Conservation (phyloP, 73 alveolate genomes). For the Paramecium sonneborni region DNA sequence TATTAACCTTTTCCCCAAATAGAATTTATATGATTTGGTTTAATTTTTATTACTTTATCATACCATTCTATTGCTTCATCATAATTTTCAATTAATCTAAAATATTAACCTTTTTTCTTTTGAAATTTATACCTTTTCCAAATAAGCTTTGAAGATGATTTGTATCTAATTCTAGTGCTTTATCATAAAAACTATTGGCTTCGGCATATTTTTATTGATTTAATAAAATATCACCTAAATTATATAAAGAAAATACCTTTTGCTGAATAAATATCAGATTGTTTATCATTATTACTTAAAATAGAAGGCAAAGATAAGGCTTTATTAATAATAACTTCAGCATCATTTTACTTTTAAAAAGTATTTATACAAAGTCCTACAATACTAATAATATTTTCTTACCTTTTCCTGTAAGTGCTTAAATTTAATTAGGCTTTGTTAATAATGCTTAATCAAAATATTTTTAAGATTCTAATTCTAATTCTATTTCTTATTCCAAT, state of each 20-base stretch:
- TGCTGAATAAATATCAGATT: neutral
- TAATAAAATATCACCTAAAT: neutral
- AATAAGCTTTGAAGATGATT: neutral
- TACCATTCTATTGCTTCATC: slow-evolving; percentile 13
- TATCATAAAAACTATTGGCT: neutral
- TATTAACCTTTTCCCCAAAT: neutral
- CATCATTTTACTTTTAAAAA: neutral
- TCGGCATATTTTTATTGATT: slow-evolving; percentile 12
- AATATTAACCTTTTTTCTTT: neutral
- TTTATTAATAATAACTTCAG: neutral
- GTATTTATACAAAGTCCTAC: neutral
- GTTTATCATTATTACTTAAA: neutral
- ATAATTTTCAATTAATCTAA: neutral
- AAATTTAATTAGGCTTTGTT: neutral
- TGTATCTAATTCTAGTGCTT: neutral
- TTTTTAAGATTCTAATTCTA: neutral
- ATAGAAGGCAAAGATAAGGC: neutral
- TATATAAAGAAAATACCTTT: neutral
- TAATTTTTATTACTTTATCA: neutral
- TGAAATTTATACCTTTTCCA: neutral
- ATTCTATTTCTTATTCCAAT: neutral
- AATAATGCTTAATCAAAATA: neutral
- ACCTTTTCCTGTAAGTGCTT: neutral
- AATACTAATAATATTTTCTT: neutral
- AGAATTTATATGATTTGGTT: neutral